Evolutionary conservation across 805 yeast species (phyloP).

Genomic region (Teunomyces tritomae): DNA sequence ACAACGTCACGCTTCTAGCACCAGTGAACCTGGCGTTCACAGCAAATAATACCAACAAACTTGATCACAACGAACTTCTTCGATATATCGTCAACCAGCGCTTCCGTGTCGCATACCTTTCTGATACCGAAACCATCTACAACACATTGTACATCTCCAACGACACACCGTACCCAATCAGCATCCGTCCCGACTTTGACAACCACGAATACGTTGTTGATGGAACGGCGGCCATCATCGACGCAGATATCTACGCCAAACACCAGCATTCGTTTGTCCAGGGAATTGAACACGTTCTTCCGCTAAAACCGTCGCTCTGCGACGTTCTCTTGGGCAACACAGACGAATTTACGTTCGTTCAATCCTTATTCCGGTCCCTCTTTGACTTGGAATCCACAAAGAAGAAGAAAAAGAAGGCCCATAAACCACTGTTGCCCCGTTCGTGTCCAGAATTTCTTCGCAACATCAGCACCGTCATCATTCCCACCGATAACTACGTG

Average conservation of each 20-base stretch:
- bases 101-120: slow-evolving; percentile 31
- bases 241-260: slow-evolving; percentile 55
- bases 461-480: slow-evolving; percentile 25
- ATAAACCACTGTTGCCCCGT: slow-evolving; percentile 9
- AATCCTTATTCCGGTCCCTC: slow-evolving; percentile 27
- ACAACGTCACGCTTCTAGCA: slow-evolving; percentile 71
- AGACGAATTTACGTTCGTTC: slow-evolving; percentile 25
- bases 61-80: slow-evolving; percentile 13
- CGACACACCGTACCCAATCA: slow-evolving; percentile 16
- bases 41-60: slow-evolving; percentile 8
- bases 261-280: slow-evolving; percentile 67
- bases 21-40: slow-evolving; percentile 79
- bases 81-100: slow-evolving; percentile 34
- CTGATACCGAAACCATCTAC: slow-evolving; percentile 21
- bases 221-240: slow-evolving; percentile 50
- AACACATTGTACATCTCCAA: slow-evolving; percentile 26
- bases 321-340: slow-evolving; percentile 31
- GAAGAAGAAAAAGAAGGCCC: not conserved
- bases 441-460: slow-evolving; percentile 29
- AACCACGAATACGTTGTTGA: slow-evolving; percentile 35
- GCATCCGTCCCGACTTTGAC: slow-evolving; percentile 25
- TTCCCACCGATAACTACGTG: slow-evolving; percentile 34
- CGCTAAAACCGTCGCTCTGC: slow-evolving; percentile 32
- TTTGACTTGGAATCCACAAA: slow-evolving; percentile 10
- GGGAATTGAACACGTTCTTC: slow-evolving; percentile 51